Evolutionary conservation across 1,284 basidiomycete genomes (phyloP).

Genomic region (Microbotryum saponariae): DNA sequence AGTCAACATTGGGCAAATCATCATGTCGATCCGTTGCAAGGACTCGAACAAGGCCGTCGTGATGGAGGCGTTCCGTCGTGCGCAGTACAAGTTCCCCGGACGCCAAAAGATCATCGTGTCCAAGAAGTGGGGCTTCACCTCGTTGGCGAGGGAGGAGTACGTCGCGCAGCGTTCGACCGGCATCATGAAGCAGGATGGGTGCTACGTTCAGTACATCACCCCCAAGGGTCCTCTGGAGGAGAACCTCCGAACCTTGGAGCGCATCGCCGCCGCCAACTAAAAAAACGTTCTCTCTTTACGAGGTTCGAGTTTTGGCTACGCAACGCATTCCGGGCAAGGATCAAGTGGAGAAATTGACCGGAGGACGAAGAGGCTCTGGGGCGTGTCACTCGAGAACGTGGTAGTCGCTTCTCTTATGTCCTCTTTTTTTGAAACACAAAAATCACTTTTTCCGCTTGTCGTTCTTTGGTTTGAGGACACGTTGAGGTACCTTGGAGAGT

Average conservation of each 20-base stretch:
- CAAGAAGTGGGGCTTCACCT: constrained; percentile 73
- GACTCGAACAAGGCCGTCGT: constrained; percentile 80
- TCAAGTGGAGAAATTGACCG: too few species aligned
- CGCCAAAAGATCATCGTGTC: constrained; percentile 95
- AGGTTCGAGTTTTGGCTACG: too few species aligned
- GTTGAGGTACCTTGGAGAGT: too few species aligned
- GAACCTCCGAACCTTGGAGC: constrained; percentile 52
- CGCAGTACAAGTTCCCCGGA: constrained; percentile 99
- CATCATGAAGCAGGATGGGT: constrained; percentile 56
- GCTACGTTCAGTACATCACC: constrained; percentile 81
- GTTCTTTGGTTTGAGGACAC: too few species aligned
- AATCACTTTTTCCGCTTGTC: too few species aligned
- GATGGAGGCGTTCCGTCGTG: constrained; percentile 92
- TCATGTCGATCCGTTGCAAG: constrained; percentile 90
- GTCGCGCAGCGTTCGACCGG: constrained; percentile 35
- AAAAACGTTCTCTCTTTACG: too few species aligned
- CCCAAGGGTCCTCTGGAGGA: constrained; percentile 73
- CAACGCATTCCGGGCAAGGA: too few species aligned
- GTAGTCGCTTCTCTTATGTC: too few species aligned
- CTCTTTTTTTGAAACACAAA: too few species aligned
- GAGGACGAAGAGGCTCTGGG: too few species aligned
- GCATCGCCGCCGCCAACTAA: constrained; percentile 13
- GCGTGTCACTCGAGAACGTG: too few species aligned
- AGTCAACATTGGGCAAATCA: constrained; percentile 95
- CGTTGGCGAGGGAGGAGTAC: constrained; percentile 86